Evolutionary conservation across 805 yeast genomes (phyloP).

Genomic region (Suhomyces sp.): DNA sequence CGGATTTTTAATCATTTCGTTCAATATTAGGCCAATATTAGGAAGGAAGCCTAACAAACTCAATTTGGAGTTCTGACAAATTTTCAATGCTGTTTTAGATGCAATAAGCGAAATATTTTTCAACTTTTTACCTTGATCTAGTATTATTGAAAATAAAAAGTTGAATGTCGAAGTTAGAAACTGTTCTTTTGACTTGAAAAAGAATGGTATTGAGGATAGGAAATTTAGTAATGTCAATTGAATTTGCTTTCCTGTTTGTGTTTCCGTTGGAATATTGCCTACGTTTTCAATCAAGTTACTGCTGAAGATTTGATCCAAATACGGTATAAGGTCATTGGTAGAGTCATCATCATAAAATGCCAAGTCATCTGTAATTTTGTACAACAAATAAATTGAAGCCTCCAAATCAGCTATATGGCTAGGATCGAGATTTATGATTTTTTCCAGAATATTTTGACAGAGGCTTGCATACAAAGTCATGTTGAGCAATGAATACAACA

Average conservation of each 20-base stretch:
- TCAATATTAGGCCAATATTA: conserved; percentile 45
- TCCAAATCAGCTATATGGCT: conserved; percentile 46
- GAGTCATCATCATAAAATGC: conserved; percentile 37
- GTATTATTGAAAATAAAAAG: conserved; percentile 46
- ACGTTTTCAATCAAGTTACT: conserved; percentile 19
- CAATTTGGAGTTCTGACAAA: conserved; percentile 53
- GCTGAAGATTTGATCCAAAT: conserved; percentile 22
- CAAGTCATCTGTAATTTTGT: conserved; percentile 53
- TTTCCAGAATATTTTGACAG: conserved; percentile 28
- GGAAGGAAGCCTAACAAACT: conserved; percentile 42
- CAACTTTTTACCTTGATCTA: conserved; percentile 18
- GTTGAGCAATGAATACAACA: conserved; percentile 65
- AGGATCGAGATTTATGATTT: conserved; percentile 9
- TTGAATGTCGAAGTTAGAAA: conserved; percentile 53
- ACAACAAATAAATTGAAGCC: conserved; percentile 57
- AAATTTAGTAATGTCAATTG: conserved; percentile 49
- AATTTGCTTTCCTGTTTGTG: conserved; percentile 5
- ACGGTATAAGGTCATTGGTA: conserved; percentile 23
- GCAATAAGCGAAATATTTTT: conserved; percentile 34
- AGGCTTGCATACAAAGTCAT: conserved; percentile 45
- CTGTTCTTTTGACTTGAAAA: conserved; percentile 42
- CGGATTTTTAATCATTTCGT: conserved; percentile 43
- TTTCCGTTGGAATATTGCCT: conserved; percentile 8
- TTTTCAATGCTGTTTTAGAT: conserved; percentile 53
- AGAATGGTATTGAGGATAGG: conserved; percentile 59